Percentiles rank a stretch among this genome's conserved stretches.
phyloP scores from a whole-genome alignment of 2,329 filamentous ascomycete genomes.

The Colletotrichum horii region DNA sequence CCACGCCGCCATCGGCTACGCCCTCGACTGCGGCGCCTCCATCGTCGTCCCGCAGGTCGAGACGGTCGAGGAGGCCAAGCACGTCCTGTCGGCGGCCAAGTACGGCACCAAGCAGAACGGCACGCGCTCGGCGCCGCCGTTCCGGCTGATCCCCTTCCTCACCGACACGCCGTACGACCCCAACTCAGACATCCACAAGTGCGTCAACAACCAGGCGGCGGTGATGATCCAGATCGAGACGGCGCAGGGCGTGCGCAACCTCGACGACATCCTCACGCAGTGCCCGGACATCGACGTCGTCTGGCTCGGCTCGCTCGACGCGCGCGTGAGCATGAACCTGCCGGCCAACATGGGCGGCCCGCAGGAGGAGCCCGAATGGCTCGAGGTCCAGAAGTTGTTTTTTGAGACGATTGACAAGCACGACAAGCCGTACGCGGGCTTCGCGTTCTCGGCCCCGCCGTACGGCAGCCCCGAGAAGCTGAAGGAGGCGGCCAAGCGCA shows the following conservation, averaged over 20 bases:
- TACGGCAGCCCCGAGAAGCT: slow-evolving; percentile 28
- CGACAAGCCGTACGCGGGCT: slow-evolving; percentile 45
- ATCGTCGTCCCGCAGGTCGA: slow-evolving; percentile 53
- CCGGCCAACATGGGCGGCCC: slow-evolving; percentile 33
- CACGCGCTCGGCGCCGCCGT: slow-evolving; percentile 50
- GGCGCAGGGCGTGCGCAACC: slow-evolving; percentile 46
- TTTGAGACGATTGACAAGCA: slow-evolving; percentile 47
- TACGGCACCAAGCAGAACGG: slow-evolving; percentile 45
- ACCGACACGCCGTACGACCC: slow-evolving; percentile 40
- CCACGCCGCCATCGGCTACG: slow-evolving; percentile 50
- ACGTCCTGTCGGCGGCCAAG: slow-evolving; percentile 47
- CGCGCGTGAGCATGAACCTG: slow-evolving; percentile 48
- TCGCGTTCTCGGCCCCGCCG: slow-evolving; percentile 30
- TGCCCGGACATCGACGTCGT: slow-evolving; percentile 51
- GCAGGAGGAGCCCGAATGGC: slow-evolving; percentile 44
- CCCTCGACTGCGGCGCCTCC: slow-evolving; percentile 53
- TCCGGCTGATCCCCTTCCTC: slow-evolving; percentile 43
- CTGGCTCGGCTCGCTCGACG: slow-evolving; percentile 51
- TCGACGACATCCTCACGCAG: slow-evolving; percentile 53
- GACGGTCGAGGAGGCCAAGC: slow-evolving; percentile 49
- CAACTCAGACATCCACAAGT: slow-evolving; percentile 38
- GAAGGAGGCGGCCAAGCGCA: slow-evolving; percentile 27
- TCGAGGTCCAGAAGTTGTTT: slow-evolving; percentile 40
- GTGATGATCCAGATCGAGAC: slow-evolving; percentile 54
- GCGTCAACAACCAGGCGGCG: slow-evolving; percentile 51